Base-by-base conservation (phyloP, 1,139 yeast species). In the Yamadazyma conglobata region DNA sequence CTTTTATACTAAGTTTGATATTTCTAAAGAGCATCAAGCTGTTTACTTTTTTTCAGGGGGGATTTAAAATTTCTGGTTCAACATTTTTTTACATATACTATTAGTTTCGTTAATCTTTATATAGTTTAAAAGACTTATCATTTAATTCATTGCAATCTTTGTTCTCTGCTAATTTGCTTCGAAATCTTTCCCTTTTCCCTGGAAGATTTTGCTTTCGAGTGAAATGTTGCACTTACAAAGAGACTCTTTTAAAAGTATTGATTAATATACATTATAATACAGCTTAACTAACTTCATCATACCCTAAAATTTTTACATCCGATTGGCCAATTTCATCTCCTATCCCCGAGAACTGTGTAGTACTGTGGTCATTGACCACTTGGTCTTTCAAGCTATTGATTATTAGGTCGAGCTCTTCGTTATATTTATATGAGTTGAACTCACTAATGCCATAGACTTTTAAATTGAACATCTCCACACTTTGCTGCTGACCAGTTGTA, bases 401-500 rank as follows among this genome's bases (percentile, higher is more conserved):
- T 28, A 60, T 28, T 26, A 47, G 33, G 5, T 52, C 52, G 28
- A 60, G 47, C 20, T 58, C 56, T 20, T 55, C 46, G 14, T 38
- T 38, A 32, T 56, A 53, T 33, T 50, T 56, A 34, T 50, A 52
- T 9, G 64, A 47, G 35, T 55, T 47, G 25, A 47, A 44, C 35
- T 64, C 69, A 26, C 56, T 56, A 13, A 66, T 54, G 3, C 74
- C 74, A 39, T 59, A 66, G 0, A 57, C 68, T 41, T 62, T 58
- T 18, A 67, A 25, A 29, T 51, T 54, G 25, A 42, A 51, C 27
- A 64, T 40, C 9, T 55, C 57, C n/a, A 57, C 46, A 4, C 30
- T 27, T 1, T 52, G 46, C 4, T 44, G 38, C 10, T 32, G 26
- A 12, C 37, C 37, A 4, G 55, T 40, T 14, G 32, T 33, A 19